Evolutionary conservation across 2,329 filamentous ascomycete genomes (phyloP), one percentile per base, ranked within the genome.

Genomic region (Fusarium staphyleae): DNA sequence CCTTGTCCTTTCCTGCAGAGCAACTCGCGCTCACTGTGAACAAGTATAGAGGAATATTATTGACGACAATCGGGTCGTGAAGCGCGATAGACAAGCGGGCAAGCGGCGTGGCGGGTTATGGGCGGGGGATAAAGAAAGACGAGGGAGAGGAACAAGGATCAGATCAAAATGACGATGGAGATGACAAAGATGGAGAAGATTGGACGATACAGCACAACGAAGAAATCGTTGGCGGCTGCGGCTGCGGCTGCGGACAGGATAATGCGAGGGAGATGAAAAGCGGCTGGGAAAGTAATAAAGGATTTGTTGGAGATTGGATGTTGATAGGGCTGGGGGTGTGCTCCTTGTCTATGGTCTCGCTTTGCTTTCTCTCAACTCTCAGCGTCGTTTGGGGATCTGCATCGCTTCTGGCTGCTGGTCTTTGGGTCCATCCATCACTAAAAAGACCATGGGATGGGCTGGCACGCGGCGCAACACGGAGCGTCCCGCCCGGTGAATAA

Each of bases 381-480:
- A 55, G 48, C 36, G 53, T 61, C 53, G 48, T 47, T 47, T 62
- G 48, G 49, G 44, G 60, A 63, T 57, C 60, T 60, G 52, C 58
- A 47, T 62, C 54, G 45, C 58, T 57, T 54, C 60, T 54, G 29
- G 55, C 48, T 57, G 50, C 52, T 60, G 26, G 47, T 56, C 48
- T 52, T 41, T 45, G 30, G 42, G 43, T 34, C 54, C 51, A 43
- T 41, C 42, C 57, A 28, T 11, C 9, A 10, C 40, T 16, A 26
- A 51, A 39, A 41, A 41, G 54, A 33, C 44, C 35, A 48, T 35
- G 36, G 47, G 57, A 62, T 60, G 60, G n/a, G 52, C 55, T 63
- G 55, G 60, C 60, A 63, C 59, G 58, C 60, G 59, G 60, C 59
- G 60, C 52, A 50, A 54, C n/a, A 37, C 60, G 55, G 60, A 62